A percentile compares a stretch with the other conserved stretches of the same genome.
Evolutionary conservation across 306 rosid species (phyloP).

Genomic region (Hylodesmum podocarpum): DNA sequence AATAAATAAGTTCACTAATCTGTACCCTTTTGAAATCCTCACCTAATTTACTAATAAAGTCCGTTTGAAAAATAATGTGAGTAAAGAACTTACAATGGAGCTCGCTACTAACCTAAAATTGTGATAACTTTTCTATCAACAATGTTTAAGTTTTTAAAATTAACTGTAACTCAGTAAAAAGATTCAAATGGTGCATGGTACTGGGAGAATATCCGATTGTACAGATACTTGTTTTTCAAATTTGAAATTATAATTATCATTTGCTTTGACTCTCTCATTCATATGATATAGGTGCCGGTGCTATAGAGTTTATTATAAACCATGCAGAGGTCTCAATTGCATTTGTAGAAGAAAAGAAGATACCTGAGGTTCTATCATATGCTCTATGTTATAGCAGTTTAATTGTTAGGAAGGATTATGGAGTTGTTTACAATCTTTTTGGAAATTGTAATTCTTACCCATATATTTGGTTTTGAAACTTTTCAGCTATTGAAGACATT

Average conservation of each 20-base stretch:
- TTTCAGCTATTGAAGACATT: constrained; percentile 83
- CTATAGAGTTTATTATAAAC: constrained; percentile 77
- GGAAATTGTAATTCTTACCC: constrained; percentile 11
- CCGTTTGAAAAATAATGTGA: neutral
- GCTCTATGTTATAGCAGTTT: neutral
- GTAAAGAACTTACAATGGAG: neutral
- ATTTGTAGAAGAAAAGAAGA: constrained; percentile 84
- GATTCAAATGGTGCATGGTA: neutral
- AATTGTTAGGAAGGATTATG: constrained; percentile 10
- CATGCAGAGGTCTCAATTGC: constrained; percentile 84
- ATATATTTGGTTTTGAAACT: constrained; percentile 11
- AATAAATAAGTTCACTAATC: neutral
- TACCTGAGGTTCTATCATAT: constrained; percentile 64
- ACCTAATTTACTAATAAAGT: neutral
- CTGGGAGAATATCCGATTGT: constrained; percentile 4
- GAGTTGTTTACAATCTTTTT: neutral
- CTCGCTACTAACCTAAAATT: neutral
- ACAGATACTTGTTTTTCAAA: constrained; percentile 6
- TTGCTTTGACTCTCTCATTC: constrained; percentile 32
- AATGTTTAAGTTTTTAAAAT: neutral
- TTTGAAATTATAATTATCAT: neutral
- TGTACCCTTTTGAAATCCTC: neutral
- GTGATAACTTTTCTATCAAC: neutral
- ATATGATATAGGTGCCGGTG: constrained; percentile 73
- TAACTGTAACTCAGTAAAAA: neutral